Conservation (phyloP, 352 stramenopile species). For the Halophytophthora batemanensis region DNA sequence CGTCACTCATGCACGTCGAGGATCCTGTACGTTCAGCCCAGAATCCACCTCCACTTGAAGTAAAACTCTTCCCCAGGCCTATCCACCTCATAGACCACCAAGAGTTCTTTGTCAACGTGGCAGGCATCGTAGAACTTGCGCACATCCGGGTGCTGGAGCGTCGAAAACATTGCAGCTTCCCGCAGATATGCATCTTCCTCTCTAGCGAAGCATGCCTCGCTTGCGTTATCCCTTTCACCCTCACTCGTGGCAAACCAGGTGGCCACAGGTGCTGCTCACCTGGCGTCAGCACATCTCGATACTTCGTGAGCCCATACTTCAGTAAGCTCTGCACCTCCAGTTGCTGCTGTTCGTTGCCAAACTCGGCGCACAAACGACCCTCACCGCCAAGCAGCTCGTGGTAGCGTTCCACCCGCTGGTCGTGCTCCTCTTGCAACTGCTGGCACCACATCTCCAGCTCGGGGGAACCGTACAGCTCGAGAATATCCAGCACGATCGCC, state of each 20-base stretch:
- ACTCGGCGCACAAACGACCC: background rate
- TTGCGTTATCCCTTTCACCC: constrained; percentile 3
- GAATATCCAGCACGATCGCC: background rate
- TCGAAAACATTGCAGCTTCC: constrained; percentile 3
- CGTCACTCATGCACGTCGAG: background rate
- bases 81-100: constrained; percentile 1
- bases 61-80: background rate
- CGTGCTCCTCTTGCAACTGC: background rate
- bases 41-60: background rate
- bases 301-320: constrained; percentile 2
- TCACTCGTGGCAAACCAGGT: constrained; percentile 11
- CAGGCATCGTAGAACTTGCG: constrained; percentile 18
- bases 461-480: background rate
- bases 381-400: constrained; percentile 2
- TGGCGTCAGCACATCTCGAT: constrained; percentile 1
- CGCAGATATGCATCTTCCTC: constrained; percentile 11
- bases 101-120: constrained; percentile 12
- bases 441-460: background rate
- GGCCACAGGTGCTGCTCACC: constrained; percentile 3
- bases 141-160: constrained; percentile 18
- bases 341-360: constrained; percentile 7
- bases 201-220: background rate
- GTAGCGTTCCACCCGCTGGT: background rate
- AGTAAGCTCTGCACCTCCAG: constrained; percentile 7
- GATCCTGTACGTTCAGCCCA: background rate